phyloP scores from a whole-genome alignment of 768 basidiomycete genomes.

The Imleria badia region DNA sequence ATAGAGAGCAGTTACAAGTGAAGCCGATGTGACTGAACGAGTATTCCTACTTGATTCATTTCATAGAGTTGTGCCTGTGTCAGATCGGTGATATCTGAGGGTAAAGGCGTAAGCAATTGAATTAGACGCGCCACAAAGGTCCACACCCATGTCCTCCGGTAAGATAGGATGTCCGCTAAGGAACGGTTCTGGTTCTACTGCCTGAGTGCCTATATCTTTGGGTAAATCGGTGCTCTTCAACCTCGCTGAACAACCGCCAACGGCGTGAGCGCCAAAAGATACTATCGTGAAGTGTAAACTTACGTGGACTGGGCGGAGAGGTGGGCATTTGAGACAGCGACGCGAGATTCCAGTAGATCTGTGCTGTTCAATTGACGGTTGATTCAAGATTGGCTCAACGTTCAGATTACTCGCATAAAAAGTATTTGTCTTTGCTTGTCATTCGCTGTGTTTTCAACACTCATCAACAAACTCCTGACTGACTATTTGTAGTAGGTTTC shows the following conservation, averaged over 20 bases:
- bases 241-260: conserved; percentile 15
- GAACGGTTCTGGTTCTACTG: conserved; percentile 15
- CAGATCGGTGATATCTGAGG: conserved; percentile 34
- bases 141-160: conserved; percentile 29
- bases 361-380: not conserved
- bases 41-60: conserved; percentile 38
- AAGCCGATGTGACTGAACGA: not conserved
- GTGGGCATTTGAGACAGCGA: conserved; percentile 8
- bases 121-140: not conserved
- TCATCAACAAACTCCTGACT: not conserved
- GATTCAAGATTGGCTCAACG: not conserved
- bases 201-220: conserved; percentile 8
- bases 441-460: not conserved
- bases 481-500: too few species aligned
- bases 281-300: not conserved
- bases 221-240: conserved; percentile 29
- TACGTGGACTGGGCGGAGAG: conserved; percentile 28
- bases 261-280: not conserved
- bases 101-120: not conserved
- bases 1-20: not conserved
- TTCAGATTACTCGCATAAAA: too few species aligned
- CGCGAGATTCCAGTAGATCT: not conserved
- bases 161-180: conserved; percentile 31
- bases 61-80: conserved; percentile 37
- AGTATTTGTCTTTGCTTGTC: not conserved